These are phyloP conservation scores for Penicillium silybi DNA, from an alignment of 495 filamentous ascomycete species.

Conservation along the genomic window DNA sequence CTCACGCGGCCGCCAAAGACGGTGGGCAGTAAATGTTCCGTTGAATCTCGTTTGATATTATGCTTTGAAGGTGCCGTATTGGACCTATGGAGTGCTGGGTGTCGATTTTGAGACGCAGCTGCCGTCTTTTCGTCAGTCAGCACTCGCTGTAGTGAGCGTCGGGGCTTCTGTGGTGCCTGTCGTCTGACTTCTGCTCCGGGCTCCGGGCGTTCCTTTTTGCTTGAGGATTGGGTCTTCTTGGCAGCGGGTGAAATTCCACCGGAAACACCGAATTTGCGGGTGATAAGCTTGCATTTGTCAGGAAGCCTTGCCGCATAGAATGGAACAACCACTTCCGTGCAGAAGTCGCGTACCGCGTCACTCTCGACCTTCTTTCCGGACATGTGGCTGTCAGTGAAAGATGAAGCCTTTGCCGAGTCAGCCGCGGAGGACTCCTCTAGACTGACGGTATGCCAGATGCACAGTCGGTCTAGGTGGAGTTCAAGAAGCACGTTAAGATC, in stretches of 20 bases:
- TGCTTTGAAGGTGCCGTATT: conserved; percentile 52
- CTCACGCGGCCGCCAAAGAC: conserved; percentile 33
- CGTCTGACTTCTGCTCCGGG: conserved; percentile 55
- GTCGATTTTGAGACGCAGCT: conserved; percentile 19
- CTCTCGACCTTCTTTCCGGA: conserved; percentile 45
- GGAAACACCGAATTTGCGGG: conserved; percentile 81
- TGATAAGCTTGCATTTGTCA: conserved; percentile 72
- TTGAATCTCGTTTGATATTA: conserved; percentile 34
- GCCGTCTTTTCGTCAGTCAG: conserved; percentile 61
- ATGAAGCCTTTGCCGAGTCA: conserved; percentile 29
- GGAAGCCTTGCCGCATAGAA: conserved; percentile 87
- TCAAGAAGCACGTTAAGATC: conserved; percentile 68
- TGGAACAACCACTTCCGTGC: conserved; percentile 86
- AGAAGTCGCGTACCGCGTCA: conserved; percentile 71
- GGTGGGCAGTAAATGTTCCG: conserved; percentile 35
- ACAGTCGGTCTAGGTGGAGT: conserved; percentile 81
- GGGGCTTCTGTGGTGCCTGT: conserved; percentile 47
- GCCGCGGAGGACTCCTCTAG: conserved; percentile 43
- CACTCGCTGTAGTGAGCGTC: conserved; percentile 63
- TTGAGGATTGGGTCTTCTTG: conserved; percentile 22
- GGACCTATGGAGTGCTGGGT: conserved; percentile 61
- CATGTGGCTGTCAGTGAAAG: conserved; percentile 26
- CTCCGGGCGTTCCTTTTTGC: conserved; percentile 32
- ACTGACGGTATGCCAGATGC: conserved; percentile 89
- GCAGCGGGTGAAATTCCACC: conserved; percentile 55